phyloP scores from a whole-genome alignment of 164 flowering plant species.

The Santalum album region DNA sequence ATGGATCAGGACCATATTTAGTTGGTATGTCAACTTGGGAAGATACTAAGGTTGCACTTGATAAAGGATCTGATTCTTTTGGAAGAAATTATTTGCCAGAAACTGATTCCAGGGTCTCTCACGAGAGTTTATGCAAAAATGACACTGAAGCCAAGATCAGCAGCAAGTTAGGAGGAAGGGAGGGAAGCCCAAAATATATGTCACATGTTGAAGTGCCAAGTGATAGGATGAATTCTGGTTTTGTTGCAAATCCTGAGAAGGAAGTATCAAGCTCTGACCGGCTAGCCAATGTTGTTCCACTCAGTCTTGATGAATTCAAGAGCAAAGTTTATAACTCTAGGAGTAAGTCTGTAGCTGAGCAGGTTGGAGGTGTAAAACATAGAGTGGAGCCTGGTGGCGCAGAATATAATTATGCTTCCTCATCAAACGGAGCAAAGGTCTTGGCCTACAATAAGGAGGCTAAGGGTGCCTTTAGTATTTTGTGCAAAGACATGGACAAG shows the following conservation, averaged over 20 bases:
- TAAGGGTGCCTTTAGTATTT: conserved; percentile 77
- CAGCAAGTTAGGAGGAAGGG: conserved; percentile 6
- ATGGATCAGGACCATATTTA: conserved; percentile 20
- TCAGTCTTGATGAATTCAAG: conserved; percentile 85
- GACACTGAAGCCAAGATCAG: conserved; percentile 10
- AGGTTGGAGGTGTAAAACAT: conserved; percentile 50
- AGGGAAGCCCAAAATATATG: conserved; percentile 11
- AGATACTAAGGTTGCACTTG: conserved; percentile 25
- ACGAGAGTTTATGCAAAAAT: conserved; percentile 10
- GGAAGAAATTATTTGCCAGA: conserved; percentile 10
- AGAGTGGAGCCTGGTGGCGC: conserved; percentile 80
- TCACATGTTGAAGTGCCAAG: conserved; percentile 15
- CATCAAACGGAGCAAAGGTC: conserved; percentile 93
- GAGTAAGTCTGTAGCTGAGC: conserved; percentile 37
- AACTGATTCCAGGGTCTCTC: conserved; percentile 11
- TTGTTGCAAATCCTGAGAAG: conserved; percentile 22
- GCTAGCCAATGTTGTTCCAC: conserved; percentile 42
- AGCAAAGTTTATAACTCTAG: conserved; percentile 58
- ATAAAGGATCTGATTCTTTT: conserved; percentile 10
- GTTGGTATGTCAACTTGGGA: conserved; percentile 26
- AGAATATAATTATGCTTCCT: conserved; percentile 89
- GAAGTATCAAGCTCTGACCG: conserved; percentile 31
- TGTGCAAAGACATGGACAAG: conserved; percentile 83
- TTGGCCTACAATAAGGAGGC: conserved; percentile 85
- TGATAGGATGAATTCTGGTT: conserved; percentile 16